Evolutionary conservation across 495 filamentous ascomycete genomes (phyloP).

Genomic region (Penicillium paradoxum): DNA sequence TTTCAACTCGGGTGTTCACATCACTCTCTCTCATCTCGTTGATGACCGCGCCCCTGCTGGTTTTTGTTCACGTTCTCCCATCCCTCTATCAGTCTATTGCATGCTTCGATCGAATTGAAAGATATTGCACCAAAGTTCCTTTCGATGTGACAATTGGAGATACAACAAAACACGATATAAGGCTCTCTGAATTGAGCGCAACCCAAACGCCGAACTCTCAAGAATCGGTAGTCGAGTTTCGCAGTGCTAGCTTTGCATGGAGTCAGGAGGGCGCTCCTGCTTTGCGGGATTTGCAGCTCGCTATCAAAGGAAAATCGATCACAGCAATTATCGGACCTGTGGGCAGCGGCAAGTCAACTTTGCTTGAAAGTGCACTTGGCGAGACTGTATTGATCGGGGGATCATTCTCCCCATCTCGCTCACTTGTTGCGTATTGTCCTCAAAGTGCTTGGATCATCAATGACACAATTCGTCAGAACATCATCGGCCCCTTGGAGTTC

Average conservation of each 20-base stretch:
- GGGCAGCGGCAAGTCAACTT: constrained; percentile 35
- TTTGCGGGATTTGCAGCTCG: constrained; percentile 4
- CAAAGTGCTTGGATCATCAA: constrained; percentile 42
- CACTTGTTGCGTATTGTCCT: constrained; percentile 32
- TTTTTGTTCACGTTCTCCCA: constrained; percentile 26
- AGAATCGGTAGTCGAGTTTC: background rate
- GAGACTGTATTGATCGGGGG: constrained; percentile 2
- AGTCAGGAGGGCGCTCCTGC: background rate
- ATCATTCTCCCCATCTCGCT: background rate
- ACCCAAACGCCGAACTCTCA: background rate
- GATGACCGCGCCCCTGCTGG: constrained; percentile 24
- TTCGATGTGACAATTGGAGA: background rate
- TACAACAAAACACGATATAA: background rate
- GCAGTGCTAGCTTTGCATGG: constrained; percentile 9
- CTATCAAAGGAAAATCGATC: constrained; percentile 6
- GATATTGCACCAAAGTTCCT: constrained; percentile 12
- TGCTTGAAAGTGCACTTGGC: constrained; percentile 27
- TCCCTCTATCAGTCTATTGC: constrained; percentile 15
- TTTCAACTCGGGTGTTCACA: constrained; percentile 36
- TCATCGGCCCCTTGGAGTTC: constrained; percentile 15
- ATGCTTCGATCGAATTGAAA: constrained; percentile 31
- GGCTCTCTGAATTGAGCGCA: background rate
- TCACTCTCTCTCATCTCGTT: constrained; percentile 32
- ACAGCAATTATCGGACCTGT: constrained; percentile 37
- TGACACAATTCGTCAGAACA: constrained; percentile 36